Percentiles rank a stretch among this genome's conserved stretches.
These are phyloP conservation scores for Hypomontagnella monticulosa DNA, from an alignment of 495 filamentous ascomycete species.

Conservation along the genomic window DNA sequence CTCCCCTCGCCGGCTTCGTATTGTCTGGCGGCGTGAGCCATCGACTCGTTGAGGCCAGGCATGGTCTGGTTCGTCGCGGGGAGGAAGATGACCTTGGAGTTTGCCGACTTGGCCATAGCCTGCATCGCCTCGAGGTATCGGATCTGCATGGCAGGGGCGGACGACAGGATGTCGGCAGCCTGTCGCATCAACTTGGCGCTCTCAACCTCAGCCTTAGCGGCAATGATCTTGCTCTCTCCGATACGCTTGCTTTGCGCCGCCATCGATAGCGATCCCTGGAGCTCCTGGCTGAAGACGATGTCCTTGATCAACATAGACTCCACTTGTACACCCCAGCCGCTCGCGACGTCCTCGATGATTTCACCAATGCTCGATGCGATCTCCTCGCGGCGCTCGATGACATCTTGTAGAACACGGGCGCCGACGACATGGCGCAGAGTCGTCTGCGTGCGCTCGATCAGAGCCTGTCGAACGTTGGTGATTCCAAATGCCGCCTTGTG, in stretches of 20 bases:
- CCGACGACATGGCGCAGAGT: slow-evolving; percentile 97
- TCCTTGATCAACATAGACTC: slow-evolving; percentile 99
- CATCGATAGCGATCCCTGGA: slow-evolving; percentile 99
- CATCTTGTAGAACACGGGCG: slow-evolving; percentile 94
- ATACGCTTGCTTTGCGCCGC: slow-evolving; percentile 99
- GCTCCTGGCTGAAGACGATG: slow-evolving; percentile 94
- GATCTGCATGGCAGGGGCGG: slow-evolving; percentile 98
- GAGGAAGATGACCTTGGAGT: slow-evolving; percentile 97
- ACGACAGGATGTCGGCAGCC: slow-evolving; percentile 93
- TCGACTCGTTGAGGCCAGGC: slow-evolving; percentile 56
- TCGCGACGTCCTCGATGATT: slow-evolving; percentile 96
- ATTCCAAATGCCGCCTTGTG: slow-evolving; percentile 99
- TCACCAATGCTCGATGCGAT: slow-evolving; percentile 93
- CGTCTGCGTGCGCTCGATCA: slow-evolving; percentile 97
- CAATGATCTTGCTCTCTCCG: slow-evolving; percentile 97
- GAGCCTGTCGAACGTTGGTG: slow-evolving; percentile 89
- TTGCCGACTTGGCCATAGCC: slow-evolving; percentile 95
- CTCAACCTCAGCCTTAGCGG: slow-evolving; percentile 96
- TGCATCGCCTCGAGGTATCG: slow-evolving; percentile 99
- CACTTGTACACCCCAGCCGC: slow-evolving; percentile 94
- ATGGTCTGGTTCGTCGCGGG: slow-evolving; percentile 73
- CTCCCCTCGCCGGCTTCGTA: slow-evolving; percentile 37
- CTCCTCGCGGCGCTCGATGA: slow-evolving; percentile 98
- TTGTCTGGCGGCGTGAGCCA: slow-evolving; percentile 37
- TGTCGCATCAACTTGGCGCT: slow-evolving; percentile 97